Evolutionary conservation across 352 stramenopile genomes (phyloP), one percentile per base, ranked within the genome.

Genomic region (Aphanomyces astaci): DNA sequence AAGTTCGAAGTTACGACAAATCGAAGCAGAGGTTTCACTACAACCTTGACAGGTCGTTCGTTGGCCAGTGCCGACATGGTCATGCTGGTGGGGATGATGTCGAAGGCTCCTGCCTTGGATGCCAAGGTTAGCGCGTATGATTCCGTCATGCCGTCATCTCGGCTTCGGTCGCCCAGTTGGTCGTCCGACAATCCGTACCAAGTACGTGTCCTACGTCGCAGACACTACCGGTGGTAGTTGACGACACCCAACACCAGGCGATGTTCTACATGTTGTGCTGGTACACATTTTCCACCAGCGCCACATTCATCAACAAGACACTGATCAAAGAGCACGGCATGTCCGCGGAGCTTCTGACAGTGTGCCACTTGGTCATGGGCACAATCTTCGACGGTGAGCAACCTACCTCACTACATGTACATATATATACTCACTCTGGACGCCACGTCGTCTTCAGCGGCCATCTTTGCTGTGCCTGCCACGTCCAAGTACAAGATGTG

Each of bases 241-340:
- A n/a, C n/a, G n/a, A n/a, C n/a, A n/a, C n/a, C n/a, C n/a, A n/a
- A n/a, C n/a, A n/a, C 51, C 51, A 86, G 77, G 82, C 76, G 7
- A 66, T 80, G 40, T 63, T 74, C 27, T 66, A 80, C 52, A 56
- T 94, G 51, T 46, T 75, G 51, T 73, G 86, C 39, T 94, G 86
- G 86, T 92, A 94, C 63, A 76, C 86, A 63, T 94, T 94, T 75
- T 92, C 86, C 63, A 84, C 82, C 11, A 73, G 72, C 4, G 73
- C 84, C 52, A 94, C 86, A 22, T 94, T 94, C 72, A 92, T 82
- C 24, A 94, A 94, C 73, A 92, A 91, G 52, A 75, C 88, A 39
- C 66, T 94, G 55, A 92, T 94, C 75, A 94, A 94, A 72, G 78
- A 94, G 75, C 77, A 94, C 65, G 84, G 90, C 54, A 76, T 94